Base-by-base conservation (phyloP, 495 filamentous ascomycete genomes). In the Tuber brumale region DNA sequence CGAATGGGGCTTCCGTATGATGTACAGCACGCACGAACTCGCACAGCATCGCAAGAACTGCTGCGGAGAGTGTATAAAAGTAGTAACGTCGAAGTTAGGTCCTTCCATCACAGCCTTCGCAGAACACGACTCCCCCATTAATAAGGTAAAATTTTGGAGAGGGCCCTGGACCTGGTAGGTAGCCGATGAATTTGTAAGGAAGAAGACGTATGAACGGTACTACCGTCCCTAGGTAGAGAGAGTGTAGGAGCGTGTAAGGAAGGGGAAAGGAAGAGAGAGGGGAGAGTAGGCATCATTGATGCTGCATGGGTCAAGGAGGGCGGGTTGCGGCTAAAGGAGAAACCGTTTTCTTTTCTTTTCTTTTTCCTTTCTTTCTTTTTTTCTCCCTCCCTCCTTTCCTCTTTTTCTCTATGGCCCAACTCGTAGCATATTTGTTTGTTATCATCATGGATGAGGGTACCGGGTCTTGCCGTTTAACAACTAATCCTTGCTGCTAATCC, bases 1-100 rank as follows among this genome's bases (percentile, higher is more conserved):
- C 8, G 7, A 66, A 18, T n/a, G 57, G 57, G 57, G 27, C 23
- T 27, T 9, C 21, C 48, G 48, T 27, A 57, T 10, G 23, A 57
- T 57, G 48, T 3, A 57, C 27, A 12, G 48, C 23, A 23, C 7
- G 51, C 27, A 27, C 10, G 23, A 9, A 57, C 23, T 12, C 1
- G 9, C 2, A 66, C 27, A 18, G 57, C 57, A 31, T 4, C 31
- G 27, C 23, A 66, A 66, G 31, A 16, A 31, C 14, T 66, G 57
- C 57, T 66, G 57, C n/a, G n/a, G 57, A 66, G 14, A 66, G 57
- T 66, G 57, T 66, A 66, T 66, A 31, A 66, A 66, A 31, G 57
- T 66, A 18, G 57, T 66, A 66, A 66, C n/a, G 6, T 31, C 1
- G 57, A 66, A n/a, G n/a, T 66, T 31, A 18, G 51, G 21, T 3